These are phyloP conservation scores for Elsinoe fawcettii DNA, from an alignment of 2,329 filamentous ascomycete genomes.

Conservation along the genomic window DNA sequence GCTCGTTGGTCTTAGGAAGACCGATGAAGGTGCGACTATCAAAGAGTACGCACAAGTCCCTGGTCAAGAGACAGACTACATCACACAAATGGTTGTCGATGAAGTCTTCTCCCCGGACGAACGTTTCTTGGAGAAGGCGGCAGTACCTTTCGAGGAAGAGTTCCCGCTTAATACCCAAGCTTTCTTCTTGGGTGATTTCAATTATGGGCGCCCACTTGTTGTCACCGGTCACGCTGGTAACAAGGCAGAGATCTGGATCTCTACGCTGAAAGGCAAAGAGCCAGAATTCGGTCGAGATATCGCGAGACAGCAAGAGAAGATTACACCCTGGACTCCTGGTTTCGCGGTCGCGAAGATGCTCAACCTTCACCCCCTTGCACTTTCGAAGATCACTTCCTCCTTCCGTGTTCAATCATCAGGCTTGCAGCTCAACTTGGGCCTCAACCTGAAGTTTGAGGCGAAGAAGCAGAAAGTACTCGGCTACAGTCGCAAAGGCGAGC, in stretches of 20 bases:
- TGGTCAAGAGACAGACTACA: conserved; percentile 80
- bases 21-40: conserved; percentile 78
- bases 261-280: conserved; percentile 63
- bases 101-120: conserved; percentile 84
- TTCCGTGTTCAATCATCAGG: conserved; percentile 80
- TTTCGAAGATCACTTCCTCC: conserved; percentile 94
- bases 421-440: conserved; percentile 76
- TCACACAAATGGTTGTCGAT: conserved; percentile 85
- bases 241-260: conserved; percentile 73
- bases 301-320: conserved; percentile 60
- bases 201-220: conserved; percentile 84
- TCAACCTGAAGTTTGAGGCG: conserved; percentile 95
- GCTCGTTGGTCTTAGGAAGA: conserved; percentile 84
- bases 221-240: conserved; percentile 65
- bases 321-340: conserved; percentile 73
- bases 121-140: conserved; percentile 82
- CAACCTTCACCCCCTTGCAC: conserved; percentile 71
- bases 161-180: conserved; percentile 75
- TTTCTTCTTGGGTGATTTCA: conserved; percentile 91
- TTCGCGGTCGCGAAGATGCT: conserved; percentile 81
- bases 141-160: conserved; percentile 84
- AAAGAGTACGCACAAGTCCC: conserved; percentile 87
- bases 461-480: conserved; percentile 93
- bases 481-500: conserved; percentile 77
- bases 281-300: conserved; percentile 72